Conservation (phyloP, 106 monocot species). For the Alisma plantagoaquatica region DNA sequence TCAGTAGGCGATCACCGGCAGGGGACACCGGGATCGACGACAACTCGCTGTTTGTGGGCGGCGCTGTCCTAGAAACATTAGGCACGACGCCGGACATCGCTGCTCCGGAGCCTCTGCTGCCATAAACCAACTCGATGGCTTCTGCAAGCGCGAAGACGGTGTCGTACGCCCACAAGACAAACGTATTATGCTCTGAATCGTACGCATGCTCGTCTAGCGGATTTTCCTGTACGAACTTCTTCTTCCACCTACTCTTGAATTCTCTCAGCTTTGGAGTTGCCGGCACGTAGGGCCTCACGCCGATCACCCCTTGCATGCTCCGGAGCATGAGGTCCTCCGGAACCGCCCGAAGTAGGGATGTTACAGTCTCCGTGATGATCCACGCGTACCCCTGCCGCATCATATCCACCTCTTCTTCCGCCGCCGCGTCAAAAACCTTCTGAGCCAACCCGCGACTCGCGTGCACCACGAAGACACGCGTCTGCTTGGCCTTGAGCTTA, state of each 20-base stretch:
- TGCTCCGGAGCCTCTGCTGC: not conserved
- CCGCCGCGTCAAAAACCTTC: slow-evolving; percentile 22
- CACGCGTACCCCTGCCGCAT: slow-evolving; percentile 51
- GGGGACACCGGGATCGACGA: slow-evolving; percentile 11
- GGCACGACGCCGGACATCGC: no score
- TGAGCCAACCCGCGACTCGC: slow-evolving; percentile 7
- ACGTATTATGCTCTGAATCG: slow-evolving; percentile 35
- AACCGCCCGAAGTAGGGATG: slow-evolving; percentile 38
- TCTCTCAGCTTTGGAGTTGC: slow-evolving; percentile 11
- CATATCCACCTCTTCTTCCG: slow-evolving; percentile 47
- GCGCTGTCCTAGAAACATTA: no score
- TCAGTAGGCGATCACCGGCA: slow-evolving; percentile 15
- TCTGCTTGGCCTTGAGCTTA: slow-evolving; percentile 33
- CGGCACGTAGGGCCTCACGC: slow-evolving; percentile 35
- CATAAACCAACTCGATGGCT: slow-evolving; percentile 24
- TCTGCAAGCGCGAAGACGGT: slow-evolving; percentile 37
- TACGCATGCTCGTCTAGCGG: not conserved
- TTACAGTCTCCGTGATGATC: slow-evolving; percentile 53
- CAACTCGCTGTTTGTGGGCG: slow-evolving; percentile 19
- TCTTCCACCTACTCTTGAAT: slow-evolving; percentile 37
- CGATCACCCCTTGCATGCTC: slow-evolving; percentile 58
- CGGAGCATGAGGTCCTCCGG: no score
- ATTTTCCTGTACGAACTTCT: slow-evolving; percentile 16
- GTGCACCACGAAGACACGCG: slow-evolving; percentile 48
- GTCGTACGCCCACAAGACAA: slow-evolving; percentile 68